Conservation (phyloP, 2,329 filamentous ascomycete genomes). For the Nemania serpens region DNA sequence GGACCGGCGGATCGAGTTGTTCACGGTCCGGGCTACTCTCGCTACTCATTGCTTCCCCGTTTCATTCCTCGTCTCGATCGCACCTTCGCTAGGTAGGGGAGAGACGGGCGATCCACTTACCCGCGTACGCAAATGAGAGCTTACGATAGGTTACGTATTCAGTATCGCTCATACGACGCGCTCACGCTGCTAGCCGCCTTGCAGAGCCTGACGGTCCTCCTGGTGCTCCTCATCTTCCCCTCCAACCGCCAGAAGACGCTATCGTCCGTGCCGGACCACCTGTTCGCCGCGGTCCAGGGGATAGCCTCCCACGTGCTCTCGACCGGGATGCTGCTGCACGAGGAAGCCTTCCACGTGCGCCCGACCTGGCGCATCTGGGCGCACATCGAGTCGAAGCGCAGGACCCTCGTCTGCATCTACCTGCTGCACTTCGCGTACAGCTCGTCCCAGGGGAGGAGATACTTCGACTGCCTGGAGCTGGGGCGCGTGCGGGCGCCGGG, state of each 20-base stretch:
- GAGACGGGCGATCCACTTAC: neutral
- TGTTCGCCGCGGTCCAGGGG: slow-evolving; percentile 41
- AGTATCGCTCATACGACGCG: slow-evolving; percentile 43
- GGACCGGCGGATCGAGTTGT: neutral
- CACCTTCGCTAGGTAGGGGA: neutral
- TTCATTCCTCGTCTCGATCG: neutral
- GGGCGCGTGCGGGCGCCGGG: slow-evolving; percentile 46
- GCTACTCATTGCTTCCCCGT: neutral
- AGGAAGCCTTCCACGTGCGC: slow-evolving; percentile 39
- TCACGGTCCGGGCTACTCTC: neutral
- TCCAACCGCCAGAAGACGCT: slow-evolving; percentile 30
- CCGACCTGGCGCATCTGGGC: slow-evolving; percentile 46
- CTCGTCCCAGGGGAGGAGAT: slow-evolving; percentile 41
- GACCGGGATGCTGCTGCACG: slow-evolving; percentile 43
- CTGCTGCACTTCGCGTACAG: slow-evolving; percentile 47
- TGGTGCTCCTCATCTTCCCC: slow-evolving; percentile 46
- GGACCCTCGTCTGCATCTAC: slow-evolving; percentile 43
- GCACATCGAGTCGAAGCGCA: slow-evolving; percentile 61
- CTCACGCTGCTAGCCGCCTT: slow-evolving; percentile 42
- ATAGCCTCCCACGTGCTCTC: slow-evolving; percentile 40
- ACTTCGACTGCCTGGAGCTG: slow-evolving; percentile 45
- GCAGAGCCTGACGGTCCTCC: slow-evolving; percentile 45
- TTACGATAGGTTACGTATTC: neutral
- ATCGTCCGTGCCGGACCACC: slow-evolving; percentile 31
- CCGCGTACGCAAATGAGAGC: neutral